Evolutionary conservation across 2,329 filamentous ascomycete genomes (phyloP).

Genomic region (Xylariaceae sp.): DNA sequence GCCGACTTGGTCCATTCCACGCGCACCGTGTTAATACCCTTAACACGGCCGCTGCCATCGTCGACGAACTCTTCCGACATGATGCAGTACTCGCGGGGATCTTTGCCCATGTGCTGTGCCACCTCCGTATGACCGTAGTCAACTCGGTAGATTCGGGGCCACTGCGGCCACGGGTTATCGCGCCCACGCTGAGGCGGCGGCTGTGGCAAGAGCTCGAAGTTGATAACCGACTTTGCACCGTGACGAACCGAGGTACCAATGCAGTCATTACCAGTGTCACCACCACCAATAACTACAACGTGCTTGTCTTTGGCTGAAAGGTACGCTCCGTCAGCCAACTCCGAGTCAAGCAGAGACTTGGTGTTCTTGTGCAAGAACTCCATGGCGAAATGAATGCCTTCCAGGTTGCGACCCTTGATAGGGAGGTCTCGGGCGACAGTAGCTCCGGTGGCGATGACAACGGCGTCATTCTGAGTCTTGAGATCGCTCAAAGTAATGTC

Average conservation of each 20-base stretch:
- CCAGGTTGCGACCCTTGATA: conserved; percentile 81
- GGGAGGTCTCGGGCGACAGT: conserved; percentile 91
- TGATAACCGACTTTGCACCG: conserved; percentile 91
- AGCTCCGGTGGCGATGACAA: conserved; percentile 87
- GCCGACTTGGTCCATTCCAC: conserved; percentile 94
- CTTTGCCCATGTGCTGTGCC: conserved; percentile 92
- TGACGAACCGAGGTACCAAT: conserved; percentile 96
- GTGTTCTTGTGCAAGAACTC: conserved; percentile 97
- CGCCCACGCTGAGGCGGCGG: conserved; percentile 84
- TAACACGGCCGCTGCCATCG: conserved; percentile 81
- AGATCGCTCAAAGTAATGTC: conserved; percentile 70
- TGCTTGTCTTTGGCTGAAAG: conserved; percentile 95
- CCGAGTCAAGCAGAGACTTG: conserved; percentile 92
- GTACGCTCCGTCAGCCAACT: conserved; percentile 78
- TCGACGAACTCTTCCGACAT: conserved; percentile 97
- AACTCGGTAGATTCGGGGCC: conserved; percentile 97
- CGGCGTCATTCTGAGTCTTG: conserved; percentile 72
- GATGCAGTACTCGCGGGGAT: conserved; percentile 95
- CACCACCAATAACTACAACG: conserved; percentile 94
- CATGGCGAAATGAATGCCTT: conserved; percentile 95
- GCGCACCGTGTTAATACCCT: conserved; percentile 92
- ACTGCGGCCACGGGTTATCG: conserved; percentile 98
- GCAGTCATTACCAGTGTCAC: conserved; percentile 97
- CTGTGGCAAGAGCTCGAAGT: conserved; percentile 94
- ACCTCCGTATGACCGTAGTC: conserved; percentile 97